phyloP scores from a whole-genome alignment of 495 filamentous ascomycete genomes.

The Thozetella sp. region DNA sequence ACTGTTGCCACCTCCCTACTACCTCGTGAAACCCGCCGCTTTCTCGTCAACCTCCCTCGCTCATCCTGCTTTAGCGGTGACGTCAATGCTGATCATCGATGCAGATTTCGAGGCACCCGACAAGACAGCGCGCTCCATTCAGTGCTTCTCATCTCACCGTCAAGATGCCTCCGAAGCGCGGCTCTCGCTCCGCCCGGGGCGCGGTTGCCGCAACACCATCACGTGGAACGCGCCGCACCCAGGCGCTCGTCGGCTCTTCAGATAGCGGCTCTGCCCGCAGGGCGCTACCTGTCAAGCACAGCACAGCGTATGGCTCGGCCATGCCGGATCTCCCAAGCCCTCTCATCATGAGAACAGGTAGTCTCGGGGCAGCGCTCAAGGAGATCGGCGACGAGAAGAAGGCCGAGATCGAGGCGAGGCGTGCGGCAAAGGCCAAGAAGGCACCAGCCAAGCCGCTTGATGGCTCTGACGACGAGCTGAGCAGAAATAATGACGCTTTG shows the following conservation, averaged over 20 bases:
- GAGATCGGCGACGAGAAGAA: neutral
- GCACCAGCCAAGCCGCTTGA: neutral
- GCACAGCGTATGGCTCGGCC: conserved; percentile 29
- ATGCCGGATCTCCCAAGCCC: conserved; percentile 20
- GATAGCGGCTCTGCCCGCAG: conserved; percentile 6
- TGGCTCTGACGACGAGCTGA: no score
- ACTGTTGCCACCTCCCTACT: no score
- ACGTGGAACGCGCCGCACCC: neutral
- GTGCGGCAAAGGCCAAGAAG: conserved; percentile 1
- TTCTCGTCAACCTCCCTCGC: no score
- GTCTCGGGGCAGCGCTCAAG: conserved; percentile 13
- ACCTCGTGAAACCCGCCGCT: no score
- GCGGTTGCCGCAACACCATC: neutral
- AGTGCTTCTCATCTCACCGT: neutral
- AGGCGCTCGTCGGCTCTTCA: neutral
- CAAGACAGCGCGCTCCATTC: neutral
- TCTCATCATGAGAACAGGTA: conserved; percentile 6
- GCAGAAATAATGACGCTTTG: neutral
- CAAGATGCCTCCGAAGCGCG: neutral
- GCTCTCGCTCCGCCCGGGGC: no score
- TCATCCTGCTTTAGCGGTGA: neutral
- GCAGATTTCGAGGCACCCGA: neutral
- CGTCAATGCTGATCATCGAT: neutral
- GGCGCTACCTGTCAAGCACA: conserved; percentile 23
- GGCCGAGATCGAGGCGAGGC: conserved; percentile 1